A percentile compares a stretch with the other conserved stretches of the same genome.
phyloP scores from a whole-genome alignment of 2,329 filamentous ascomycete genomes.

The Microsporum audouinii region DNA sequence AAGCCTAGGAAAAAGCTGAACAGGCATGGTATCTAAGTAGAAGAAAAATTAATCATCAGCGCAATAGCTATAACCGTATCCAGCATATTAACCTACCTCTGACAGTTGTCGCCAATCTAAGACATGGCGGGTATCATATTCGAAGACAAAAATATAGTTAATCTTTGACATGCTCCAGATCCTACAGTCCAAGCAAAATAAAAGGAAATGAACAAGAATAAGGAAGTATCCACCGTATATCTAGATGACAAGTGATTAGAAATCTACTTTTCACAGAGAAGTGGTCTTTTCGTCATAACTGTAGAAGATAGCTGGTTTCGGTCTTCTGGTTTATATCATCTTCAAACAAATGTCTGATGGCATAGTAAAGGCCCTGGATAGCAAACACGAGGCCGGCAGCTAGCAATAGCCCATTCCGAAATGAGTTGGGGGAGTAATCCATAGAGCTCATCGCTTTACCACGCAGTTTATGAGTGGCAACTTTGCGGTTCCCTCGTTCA shows the following conservation, averaged over 20 bases:
- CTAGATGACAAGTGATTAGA: slow-evolving; percentile 34
- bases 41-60: background rate
- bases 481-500: slow-evolving; percentile 82
- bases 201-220: slow-evolving; percentile 61
- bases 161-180: slow-evolving; percentile 76
- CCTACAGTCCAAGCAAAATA: slow-evolving; percentile 79
- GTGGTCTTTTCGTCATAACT: slow-evolving; percentile 25
- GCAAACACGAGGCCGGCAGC: slow-evolving; percentile 56
- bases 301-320: slow-evolving; percentile 59
- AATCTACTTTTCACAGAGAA: background rate
- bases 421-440: slow-evolving; percentile 48
- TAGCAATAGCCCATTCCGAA: slow-evolving; percentile 54
- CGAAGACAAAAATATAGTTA: slow-evolving; percentile 95
- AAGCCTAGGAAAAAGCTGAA: slow-evolving; percentile 65
- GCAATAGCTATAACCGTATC: background rate
- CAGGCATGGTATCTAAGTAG: slow-evolving; percentile 60
- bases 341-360: slow-evolving; percentile 39
- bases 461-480: slow-evolving; percentile 77
- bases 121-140: slow-evolving; percentile 77
- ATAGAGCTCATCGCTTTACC: slow-evolving; percentile 51
- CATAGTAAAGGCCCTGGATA: slow-evolving; percentile 55
- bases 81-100: slow-evolving; percentile 41
- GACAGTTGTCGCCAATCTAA: slow-evolving; percentile 82
- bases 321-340: slow-evolving; percentile 40
- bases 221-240: slow-evolving; percentile 90